Base-by-base conservation (phyloP, 2,329 filamentous ascomycete species). In the Tolypocladium amazonense region DNA sequence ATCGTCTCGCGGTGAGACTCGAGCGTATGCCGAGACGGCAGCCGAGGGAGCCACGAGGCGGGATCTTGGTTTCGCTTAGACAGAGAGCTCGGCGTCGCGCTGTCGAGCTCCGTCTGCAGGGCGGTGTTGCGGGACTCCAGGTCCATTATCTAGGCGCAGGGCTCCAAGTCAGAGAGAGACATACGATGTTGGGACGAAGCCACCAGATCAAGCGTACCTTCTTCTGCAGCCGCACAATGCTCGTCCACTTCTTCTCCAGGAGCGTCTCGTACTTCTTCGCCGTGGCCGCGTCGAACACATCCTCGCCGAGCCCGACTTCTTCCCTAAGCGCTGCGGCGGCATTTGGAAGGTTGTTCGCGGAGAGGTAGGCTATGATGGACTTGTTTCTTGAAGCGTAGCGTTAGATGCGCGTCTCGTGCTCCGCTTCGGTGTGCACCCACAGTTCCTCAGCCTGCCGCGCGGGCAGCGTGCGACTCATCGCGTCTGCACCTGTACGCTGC, bases 161-260 rank as follows among this genome's bases (percentile, higher is more conserved):
- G 39, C 37, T 50, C 38, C 53, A 58, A 37, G 45, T 43, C 53
- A 38, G 59, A 14, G 7, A n/a, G 20, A 33, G 4, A 14, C 18
- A 23, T 9, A 9, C 11, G 11, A 35, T 23, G 4, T 4, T 25
- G 15, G 25, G 7, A 30, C 8, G 8, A 27, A 30, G 25, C 47
- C 25, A 8, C 7, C 3, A 20, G 18, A 8, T 53, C 27, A 53
- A 27, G 64, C 74, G 57, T 75, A 89, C 90, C 89, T 96, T 97
- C 76, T 96, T 97, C 76, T 97, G 93, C 73, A 97, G 75, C 62
- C 93, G 84, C 68, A 97, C 92, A 35, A 97, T 89, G 68, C 91
- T 94, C 25, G 93, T 97, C 93, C 93, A 97, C 79, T 97, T 97
- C 83, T 96, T 97, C 81, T 97, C 93, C 65, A 97, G 76, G 35